Percentiles rank a stretch among this genome's conserved stretches.
phyloP scores from a whole-genome alignment of 805 yeast genomes.

The Kodamaea hsintzibuensis region DNA sequence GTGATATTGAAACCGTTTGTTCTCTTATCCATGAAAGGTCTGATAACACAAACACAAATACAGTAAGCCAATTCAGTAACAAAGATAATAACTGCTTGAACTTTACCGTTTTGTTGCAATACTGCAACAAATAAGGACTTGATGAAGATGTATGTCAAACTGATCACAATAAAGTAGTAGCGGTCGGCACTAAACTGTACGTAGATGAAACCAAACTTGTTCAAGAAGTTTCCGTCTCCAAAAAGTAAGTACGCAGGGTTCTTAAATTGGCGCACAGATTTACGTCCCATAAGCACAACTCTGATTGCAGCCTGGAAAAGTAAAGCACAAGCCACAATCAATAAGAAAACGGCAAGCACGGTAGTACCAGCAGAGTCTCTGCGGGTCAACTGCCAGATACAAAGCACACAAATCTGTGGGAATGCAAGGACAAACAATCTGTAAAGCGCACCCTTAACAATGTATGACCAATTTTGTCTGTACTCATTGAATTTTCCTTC shows the following conservation, averaged over 20 bases:
- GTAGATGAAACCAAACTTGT: conserved; percentile 89
- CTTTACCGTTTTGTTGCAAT: conserved; percentile 76
- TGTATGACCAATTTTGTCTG: conserved; percentile 79
- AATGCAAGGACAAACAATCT: conserved; percentile 81
- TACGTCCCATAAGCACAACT: conserved; percentile 73
- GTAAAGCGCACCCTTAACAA: conserved; percentile 86
- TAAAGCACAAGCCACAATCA: conserved; percentile 57
- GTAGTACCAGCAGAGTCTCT: conserved; percentile 82
- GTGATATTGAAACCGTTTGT: conserved; percentile 92
- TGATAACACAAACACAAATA: conserved; percentile 59
- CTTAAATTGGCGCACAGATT: conserved; percentile 69
- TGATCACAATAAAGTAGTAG: conserved; percentile 76
- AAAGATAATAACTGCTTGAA: conserved; percentile 76
- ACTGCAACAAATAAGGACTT: conserved; percentile 86
- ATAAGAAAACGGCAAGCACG: conserved; percentile 73
- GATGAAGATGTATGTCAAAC: conserved; percentile 63
- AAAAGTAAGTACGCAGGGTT: conserved; percentile 91
- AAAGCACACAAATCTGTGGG: conserved; percentile 80
- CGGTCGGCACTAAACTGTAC: conserved; percentile 87
- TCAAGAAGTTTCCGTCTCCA: conserved; percentile 78
- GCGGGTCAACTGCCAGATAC: conserved; percentile 86
- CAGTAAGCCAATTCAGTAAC: conserved; percentile 74
- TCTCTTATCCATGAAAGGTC: conserved; percentile 94
- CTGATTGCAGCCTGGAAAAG: conserved; percentile 71
- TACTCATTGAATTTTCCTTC: conserved; percentile 71